phyloP scores from a whole-genome alignment of 345 rosid genomes.

The Erodium maritimum region DNA sequence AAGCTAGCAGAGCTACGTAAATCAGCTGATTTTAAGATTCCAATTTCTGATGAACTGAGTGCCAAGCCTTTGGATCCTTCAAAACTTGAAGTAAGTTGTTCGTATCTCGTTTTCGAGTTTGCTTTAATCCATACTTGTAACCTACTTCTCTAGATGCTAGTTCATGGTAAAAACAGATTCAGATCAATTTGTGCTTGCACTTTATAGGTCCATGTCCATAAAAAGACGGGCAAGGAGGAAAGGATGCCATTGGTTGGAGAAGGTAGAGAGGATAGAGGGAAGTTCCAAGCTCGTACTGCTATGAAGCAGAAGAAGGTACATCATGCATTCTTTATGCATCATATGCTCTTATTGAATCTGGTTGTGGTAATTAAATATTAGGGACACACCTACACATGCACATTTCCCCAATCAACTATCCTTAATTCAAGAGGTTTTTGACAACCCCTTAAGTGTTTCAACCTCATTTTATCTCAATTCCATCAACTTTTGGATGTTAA shows the following conservation, averaged over 20 bases:
- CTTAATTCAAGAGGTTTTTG: too few relatives aligned
- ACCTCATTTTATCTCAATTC: too few relatives aligned
- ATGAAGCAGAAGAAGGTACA: constrained; percentile 83
- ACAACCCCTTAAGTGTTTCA: too few relatives aligned
- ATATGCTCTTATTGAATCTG: too few relatives aligned
- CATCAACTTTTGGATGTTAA: too few relatives aligned
- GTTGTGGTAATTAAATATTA: too few relatives aligned
- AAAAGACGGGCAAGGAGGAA: constrained; percentile 67
- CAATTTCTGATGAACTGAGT: constrained; percentile 61
- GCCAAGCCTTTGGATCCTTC: constrained; percentile 77
- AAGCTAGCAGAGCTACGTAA: constrained; percentile 39
- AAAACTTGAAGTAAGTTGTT: constrained; percentile 64
- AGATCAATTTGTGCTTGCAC: constrained; percentile 1
- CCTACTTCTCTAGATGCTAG: background rate
- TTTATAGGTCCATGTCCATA: constrained; percentile 85
- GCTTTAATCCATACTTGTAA: background rate
- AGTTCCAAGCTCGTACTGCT: constrained; percentile 59
- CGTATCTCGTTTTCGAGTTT: background rate
- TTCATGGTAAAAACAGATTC: background rate
- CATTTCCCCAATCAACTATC: too few relatives aligned
- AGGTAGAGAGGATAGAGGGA: constrained; percentile 80
- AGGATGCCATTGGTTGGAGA: constrained; percentile 64
- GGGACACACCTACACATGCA: too few relatives aligned
- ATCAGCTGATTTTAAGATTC: constrained; percentile 34
- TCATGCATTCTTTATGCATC: too few relatives aligned